phyloP scores from a whole-genome alignment of 345 rosid genomes.

The Aquilaria yunnanensis region DNA sequence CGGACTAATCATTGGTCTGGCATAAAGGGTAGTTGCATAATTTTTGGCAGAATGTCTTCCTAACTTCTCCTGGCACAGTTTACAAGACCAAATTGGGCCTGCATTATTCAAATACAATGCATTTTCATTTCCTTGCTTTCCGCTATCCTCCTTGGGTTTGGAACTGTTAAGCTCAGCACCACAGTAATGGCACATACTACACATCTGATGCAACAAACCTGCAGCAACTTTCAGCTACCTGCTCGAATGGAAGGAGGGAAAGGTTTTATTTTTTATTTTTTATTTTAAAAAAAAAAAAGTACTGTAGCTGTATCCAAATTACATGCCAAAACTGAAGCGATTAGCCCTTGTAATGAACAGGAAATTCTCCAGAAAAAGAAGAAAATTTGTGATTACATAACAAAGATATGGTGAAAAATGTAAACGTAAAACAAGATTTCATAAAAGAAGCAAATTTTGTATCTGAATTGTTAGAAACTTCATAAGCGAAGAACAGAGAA shows the following conservation, averaged over 20 bases:
- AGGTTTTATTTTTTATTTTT: background rate
- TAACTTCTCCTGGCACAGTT: conserved; percentile 47
- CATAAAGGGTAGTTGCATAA: conserved; percentile 20
- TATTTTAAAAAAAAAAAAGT: background rate
- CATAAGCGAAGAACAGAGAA: conserved; percentile 9
- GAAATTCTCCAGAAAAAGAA: background rate
- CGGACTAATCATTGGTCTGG: conserved; percentile 50
- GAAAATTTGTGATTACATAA: background rate
- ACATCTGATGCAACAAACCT: conserved; percentile 23
- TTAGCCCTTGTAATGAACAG: conserved; percentile 8
- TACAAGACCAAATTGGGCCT: conserved; percentile 29
- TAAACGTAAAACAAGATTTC: background rate
- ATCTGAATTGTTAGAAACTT: conserved; percentile 1
- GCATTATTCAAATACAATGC: conserved; percentile 25
- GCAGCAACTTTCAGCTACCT: conserved; percentile 21
- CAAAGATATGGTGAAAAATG: background rate
- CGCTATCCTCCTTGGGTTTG: conserved; percentile 18
- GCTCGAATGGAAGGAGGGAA: conserved; percentile 6
- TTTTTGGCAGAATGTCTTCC: conserved; percentile 20
- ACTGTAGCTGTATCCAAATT: background rate
- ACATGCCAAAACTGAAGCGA: background rate
- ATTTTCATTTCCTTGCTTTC: conserved; percentile 23
- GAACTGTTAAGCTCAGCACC: conserved; percentile 26
- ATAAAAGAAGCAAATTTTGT: conserved; percentile 1
- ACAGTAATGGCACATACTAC: conserved; percentile 42